Base-by-base conservation (phyloP, 768 basidiomycete genomes). In the Psilocybe sp. region DNA sequence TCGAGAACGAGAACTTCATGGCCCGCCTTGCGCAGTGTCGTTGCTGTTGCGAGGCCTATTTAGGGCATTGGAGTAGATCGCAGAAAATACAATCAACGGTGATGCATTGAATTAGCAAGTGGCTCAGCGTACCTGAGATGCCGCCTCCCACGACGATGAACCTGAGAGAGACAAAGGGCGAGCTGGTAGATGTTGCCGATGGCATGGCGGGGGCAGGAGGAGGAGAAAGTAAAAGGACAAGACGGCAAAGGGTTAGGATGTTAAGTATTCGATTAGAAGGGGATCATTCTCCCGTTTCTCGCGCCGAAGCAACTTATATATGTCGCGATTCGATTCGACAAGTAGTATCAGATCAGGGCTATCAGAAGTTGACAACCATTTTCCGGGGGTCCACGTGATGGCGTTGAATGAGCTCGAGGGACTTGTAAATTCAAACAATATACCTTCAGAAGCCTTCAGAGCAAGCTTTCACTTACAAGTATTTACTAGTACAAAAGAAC, bases 1-100 rank as follows among this genome's bases (percentile, higher is more conserved):
- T 86, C 84, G 16, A 85, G 61, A 2, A 87, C 73, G 2, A 74
- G 66, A n/a, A 85, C 84, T 31, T 69, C 65, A 64, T 87, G 85
- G 5, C 85, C 84, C 5, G 76, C 76, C 56, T 73, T 74, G 40
- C 72, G 72, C 37, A 87, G 69, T 13, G 78, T 69, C 55, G 75
- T 77, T 4, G 84, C 84, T 33, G 75, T 67, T 3, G 83, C 75
- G 42, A 84, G 66, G 9, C 84, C 85, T 72, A 19, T n/a, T 18
- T 0, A 39, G 1, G 6, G 40, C 23, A 42, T 19, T 41, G 23
- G 28, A 33, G 15, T 13, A 15, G 32, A 19, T 39, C 38, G n/a
- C 10, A 15, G 28, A 8, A 14, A 15, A 8, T 20, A n/a, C 34
- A 37, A 16, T 6, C 31, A 36, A 15, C 14, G 8, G 31, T 23